Percentiles rank a stretch among this genome's conserved stretches.
Evolutionary conservation across 2,329 filamentous ascomycete genomes (phyloP).

Genomic region (Hortaea werneckii): DNA sequence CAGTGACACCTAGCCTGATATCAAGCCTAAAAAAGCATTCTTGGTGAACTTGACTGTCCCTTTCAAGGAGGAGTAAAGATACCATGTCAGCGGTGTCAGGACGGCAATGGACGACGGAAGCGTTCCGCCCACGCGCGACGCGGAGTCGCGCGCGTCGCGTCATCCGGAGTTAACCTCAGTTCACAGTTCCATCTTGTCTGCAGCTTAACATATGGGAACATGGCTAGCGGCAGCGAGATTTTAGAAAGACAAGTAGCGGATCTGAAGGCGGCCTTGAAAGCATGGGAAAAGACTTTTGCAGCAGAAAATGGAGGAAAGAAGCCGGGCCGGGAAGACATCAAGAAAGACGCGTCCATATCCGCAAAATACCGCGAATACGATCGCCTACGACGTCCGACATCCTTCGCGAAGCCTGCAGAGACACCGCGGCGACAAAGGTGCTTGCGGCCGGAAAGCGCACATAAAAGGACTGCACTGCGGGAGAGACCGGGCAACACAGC

Average conservation of each 20-base stretch:
- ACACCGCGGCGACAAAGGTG: conserved; percentile 14
- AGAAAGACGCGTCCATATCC: conserved; percentile 58
- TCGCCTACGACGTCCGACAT: conserved; percentile 46
- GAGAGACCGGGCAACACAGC: conserved; percentile 10
- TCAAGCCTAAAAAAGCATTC: no score
- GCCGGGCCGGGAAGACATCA: conserved; percentile 65
- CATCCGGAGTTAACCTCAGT: no score
- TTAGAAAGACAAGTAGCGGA: background rate
- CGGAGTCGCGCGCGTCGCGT: no score
- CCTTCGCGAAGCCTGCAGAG: conserved; percentile 22
- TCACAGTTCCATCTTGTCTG: no score
- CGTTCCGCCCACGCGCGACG: no score
- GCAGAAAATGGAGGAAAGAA: conserved; percentile 54
- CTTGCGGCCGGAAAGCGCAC: background rate
- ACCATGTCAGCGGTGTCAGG: no score
- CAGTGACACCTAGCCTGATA: no score
- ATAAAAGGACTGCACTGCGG: conserved; percentile 1
- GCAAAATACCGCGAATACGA: conserved; percentile 71
- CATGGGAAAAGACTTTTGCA: conserved; percentile 62
- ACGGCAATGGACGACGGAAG: no score
- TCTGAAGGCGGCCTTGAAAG: conserved; percentile 48
- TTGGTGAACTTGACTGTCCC: no score
- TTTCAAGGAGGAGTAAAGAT: no score
- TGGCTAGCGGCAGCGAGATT: background rate
- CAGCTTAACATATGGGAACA: background rate